Percentiles rank a stretch among this genome's conserved stretches.
Conservation (phyloP, 2,329 filamentous ascomycete species). For the Camillea tinctor region DNA sequence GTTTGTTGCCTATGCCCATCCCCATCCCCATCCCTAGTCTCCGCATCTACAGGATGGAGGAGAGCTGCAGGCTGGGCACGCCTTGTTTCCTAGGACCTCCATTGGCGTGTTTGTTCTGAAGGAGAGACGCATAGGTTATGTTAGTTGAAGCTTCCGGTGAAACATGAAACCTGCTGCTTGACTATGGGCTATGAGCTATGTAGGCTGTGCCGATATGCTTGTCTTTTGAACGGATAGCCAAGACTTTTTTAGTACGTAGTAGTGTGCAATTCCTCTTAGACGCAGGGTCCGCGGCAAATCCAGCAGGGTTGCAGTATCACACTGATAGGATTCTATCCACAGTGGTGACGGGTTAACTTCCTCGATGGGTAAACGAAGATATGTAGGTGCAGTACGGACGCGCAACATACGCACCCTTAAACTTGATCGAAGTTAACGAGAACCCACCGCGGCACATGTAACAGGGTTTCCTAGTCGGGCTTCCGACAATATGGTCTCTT, state of each 20-base stretch:
- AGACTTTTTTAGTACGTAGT: not conserved
- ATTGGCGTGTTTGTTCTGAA: not conserved
- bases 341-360: not conserved
- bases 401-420: not conserved
- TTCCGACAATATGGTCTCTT: not conserved
- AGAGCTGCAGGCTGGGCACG: not conserved
- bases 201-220: no score
- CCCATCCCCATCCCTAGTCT: not conserved
- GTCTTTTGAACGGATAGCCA: not conserved
- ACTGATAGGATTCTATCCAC: not conserved
- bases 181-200: no score
- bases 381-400: not conserved
- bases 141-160: not conserved
- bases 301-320: not conserved
- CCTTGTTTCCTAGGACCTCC: not conserved
- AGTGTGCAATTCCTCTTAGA: not conserved
- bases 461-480: not conserved
- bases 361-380: not conserved
- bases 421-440: not conserved
- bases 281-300: not conserved
- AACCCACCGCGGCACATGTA: not conserved
- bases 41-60: not conserved
- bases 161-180: not conserved
- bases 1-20: no score
- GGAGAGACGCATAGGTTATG: not conserved